phyloP scores from a whole-genome alignment of 2,329 filamentous ascomycete genomes.

The Talaromyces sp. region DNA sequence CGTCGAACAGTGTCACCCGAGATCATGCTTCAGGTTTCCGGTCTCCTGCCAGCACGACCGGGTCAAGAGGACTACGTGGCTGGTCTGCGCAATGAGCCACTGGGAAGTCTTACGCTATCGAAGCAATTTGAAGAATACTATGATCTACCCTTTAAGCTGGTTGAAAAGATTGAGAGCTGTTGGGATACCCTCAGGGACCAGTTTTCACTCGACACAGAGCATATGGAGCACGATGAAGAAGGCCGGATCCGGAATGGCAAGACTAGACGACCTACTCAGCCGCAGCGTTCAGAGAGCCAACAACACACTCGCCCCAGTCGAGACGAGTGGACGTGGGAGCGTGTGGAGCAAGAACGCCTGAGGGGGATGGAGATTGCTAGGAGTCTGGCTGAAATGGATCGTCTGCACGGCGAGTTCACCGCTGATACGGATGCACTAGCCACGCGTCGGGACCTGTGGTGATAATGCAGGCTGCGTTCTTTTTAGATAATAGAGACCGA shows the following conservation, averaged over 20 bases:
- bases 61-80: conserved; percentile 12
- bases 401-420: conserved; percentile 27
- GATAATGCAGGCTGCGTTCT: background rate
- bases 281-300: background rate
- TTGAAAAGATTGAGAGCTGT: conserved; percentile 10
- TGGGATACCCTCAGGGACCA: conserved; percentile 11
- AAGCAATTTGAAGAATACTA: conserved; percentile 14
- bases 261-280: background rate
- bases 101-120: conserved; percentile 11
- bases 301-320: background rate
- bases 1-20: conserved; percentile 25
- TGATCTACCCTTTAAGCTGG: conserved; percentile 13
- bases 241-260: conserved; percentile 6
- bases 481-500: background rate
- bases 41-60: conserved; percentile 14
- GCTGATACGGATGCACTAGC: conserved; percentile 29
- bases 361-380: conserved; percentile 30
- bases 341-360: conserved; percentile 30
- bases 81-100: conserved; percentile 10
- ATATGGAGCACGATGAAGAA: conserved; percentile 6
- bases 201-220: background rate
- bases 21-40: conserved; percentile 24
- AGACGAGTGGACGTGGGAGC: conserved; percentile 22
- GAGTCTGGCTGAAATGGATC: conserved; percentile 24
- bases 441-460: conserved; percentile 13